Base-by-base conservation (phyloP, 345 rosid species). In the Mallotus nudiflorus region DNA sequence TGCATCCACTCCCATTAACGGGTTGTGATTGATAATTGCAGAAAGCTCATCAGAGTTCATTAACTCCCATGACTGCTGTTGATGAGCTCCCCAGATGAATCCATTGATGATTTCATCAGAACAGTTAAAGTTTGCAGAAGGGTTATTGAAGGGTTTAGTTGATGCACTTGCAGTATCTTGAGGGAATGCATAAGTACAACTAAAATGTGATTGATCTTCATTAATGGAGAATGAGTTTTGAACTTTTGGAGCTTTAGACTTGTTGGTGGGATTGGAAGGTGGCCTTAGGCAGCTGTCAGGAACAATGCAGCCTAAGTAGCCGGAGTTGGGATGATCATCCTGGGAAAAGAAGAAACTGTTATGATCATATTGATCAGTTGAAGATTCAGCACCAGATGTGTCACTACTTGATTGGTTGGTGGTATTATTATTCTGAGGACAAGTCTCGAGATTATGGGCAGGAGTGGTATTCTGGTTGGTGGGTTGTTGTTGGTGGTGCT, bases 261-360 rank as follows among this genome's bases (percentile, higher is more conserved):
- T 31, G 46, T 3, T 70, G 33, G 56, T 61, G 56, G 80, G 73
- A 46, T 67, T 67, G 15, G 88, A 70, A 63, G 96, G 84, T 42
- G 96, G 98, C 72, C 87, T 90, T 67, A 94, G 78, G 86, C 98
- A 94, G 80, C 78, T 89, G 59, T 87, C 88, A 31, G 98, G 98
- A 60, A 94, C 98, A 79, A 94, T 87, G 86, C 96, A 90, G 74
- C 87, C 88, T 85, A 94, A 78, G 85, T 91, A 91, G 53, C 98
- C 98, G 0, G 98, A 94, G 83, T 91, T 92, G 50, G 76, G 71
- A 33, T 42, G 11, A 42, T 81, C 67, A 42, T 74, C 69, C 10
- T 40, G 20, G 35, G 82, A 79, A 79, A 84, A 80, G 73, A 86
- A 83, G 78, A 84, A 87, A 66, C 69, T 16, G 39, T 22, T 74